Conservation (phyloP, 73 alveolate species). For the Blepharisma stoltei region DNA sequence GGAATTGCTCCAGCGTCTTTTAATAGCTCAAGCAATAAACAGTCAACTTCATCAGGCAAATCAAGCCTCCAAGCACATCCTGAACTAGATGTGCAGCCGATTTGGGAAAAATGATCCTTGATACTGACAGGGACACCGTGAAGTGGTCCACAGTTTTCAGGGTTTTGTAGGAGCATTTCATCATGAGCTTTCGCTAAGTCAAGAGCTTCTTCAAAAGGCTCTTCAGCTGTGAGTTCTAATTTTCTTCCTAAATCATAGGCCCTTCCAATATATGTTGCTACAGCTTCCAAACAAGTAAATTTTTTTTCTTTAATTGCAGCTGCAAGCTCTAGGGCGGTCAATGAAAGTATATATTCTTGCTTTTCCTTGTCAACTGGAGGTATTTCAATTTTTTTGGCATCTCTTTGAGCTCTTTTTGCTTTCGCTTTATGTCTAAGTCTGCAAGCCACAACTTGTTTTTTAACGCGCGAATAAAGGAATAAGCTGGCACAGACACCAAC, state of each 20-base stretch:
- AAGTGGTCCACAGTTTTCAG: constrained; percentile 19
- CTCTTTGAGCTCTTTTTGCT: not conserved
- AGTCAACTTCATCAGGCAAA: constrained; percentile 42
- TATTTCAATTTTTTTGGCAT: not conserved
- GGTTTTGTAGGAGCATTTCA: constrained; percentile 23
- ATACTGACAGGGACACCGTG: constrained; percentile 70
- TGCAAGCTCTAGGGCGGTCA: not conserved
- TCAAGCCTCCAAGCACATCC: constrained; percentile 42
- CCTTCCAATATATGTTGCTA: constrained; percentile 37
- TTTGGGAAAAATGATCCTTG: constrained; percentile 47
- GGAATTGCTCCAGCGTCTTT: constrained; percentile 45
- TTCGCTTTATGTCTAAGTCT: not conserved
- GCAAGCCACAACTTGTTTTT: not conserved
- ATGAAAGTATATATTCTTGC: not conserved
- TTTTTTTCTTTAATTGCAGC: constrained; percentile 14
- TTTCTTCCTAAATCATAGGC: constrained; percentile 41
- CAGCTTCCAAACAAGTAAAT: constrained; percentile 37
- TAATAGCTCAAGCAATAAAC: constrained; percentile 28
- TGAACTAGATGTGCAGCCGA: constrained; percentile 41
- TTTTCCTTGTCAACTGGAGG: not conserved
- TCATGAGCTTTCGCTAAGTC: constrained; percentile 39
- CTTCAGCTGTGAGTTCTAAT: constrained; percentile 40
- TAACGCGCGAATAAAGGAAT: too few relatives aligned
- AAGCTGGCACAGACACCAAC: too few relatives aligned
- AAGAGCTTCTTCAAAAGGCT: constrained; percentile 39